Base-by-base conservation (phyloP, 2,329 filamentous ascomycete species). In the Pleomassaria siparia region DNA sequence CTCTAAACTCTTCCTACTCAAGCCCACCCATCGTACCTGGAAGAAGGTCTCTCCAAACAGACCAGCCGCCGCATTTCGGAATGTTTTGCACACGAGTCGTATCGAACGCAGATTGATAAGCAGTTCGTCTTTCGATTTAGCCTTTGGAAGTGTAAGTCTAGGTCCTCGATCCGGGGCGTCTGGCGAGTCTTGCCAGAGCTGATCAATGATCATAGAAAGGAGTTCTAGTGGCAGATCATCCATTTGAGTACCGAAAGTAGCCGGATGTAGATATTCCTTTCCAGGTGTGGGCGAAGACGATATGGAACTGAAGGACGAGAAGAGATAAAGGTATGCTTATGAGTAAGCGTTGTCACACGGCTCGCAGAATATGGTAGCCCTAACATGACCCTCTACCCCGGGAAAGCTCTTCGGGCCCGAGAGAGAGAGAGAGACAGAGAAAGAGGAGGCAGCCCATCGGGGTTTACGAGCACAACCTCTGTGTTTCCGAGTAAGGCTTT, bases 21-120 rank as follows among this genome's bases (percentile, higher is more conserved):
- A 35, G 12, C 42, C 30, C 1, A 54, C 42, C 40, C 40, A 51
- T 36, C 49, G 45, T 11, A 47, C 36, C 18, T 43, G 41, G 28
- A 54, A 54, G 26, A 40, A 54, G 12, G 45, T 51, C 30, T 51
- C 47, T 4, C 46, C 45, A 21, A 54, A 54, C 11, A 51, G 9
- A 24, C 42, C 40, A 12, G 45, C 25, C 4, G 51, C 49, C 5
- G 51, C 51, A 24, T 47, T 37, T n/a, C 40, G 40, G 6, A 54
- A 50, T 9, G 41, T 6, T 40, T 44, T 54, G 29, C 51, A 48
- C 18, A 50, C 46, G 18, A 54, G 49, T 18, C 50, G 47, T 11
- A 50, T 47, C 12, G 50, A 43, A 15, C 47, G 43, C 32, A 53
- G 35, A 37, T 51, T 47, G 41, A 44, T 46, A 13, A 50, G 53